Conservation (phyloP, 2,329 filamentous ascomycete species). For the Epichloe sp. region DNA sequence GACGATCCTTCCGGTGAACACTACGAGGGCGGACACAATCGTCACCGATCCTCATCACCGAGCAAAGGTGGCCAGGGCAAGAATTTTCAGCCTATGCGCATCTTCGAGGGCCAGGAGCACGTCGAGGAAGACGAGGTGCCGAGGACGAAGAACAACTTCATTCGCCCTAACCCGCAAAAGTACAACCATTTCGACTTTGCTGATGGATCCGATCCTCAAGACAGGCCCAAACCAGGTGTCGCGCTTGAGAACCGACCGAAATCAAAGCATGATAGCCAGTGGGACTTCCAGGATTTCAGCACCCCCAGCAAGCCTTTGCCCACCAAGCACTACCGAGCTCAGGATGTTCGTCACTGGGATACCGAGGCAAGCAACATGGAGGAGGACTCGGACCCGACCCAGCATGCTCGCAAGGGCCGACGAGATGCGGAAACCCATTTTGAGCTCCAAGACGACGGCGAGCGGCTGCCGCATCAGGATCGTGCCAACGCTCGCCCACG, state of each 20-base stretch:
- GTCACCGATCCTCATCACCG: conserved; percentile 40
- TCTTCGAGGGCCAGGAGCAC: conserved; percentile 44
- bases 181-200: conserved; percentile 78
- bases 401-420: conserved; percentile 53
- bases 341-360: conserved; percentile 70
- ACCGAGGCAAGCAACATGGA: conserved; percentile 42
- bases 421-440: conserved; percentile 76
- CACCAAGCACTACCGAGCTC: conserved; percentile 44
- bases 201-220: conserved; percentile 44
- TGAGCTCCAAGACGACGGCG: conserved; percentile 64
- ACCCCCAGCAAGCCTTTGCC: conserved; percentile 64
- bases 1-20: conserved; percentile 28
- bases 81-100: conserved; percentile 48
- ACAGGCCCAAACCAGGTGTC: conserved; percentile 29
- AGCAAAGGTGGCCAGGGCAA: conserved; percentile 41
- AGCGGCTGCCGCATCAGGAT: conserved; percentile 37
- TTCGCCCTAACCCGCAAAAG: conserved; percentile 61
- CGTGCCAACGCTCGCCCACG: conserved; percentile 30
- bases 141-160: conserved; percentile 29
- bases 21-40: conserved; percentile 30
- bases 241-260: conserved; percentile 30
- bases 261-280: conserved; percentile 59
- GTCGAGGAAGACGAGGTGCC: conserved; percentile 27
- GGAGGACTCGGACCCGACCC: conserved; percentile 38
- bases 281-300: conserved; percentile 78